phyloP scores from a whole-genome alignment of 176 grass and related monocot species.

The Avena eriantha region DNA sequence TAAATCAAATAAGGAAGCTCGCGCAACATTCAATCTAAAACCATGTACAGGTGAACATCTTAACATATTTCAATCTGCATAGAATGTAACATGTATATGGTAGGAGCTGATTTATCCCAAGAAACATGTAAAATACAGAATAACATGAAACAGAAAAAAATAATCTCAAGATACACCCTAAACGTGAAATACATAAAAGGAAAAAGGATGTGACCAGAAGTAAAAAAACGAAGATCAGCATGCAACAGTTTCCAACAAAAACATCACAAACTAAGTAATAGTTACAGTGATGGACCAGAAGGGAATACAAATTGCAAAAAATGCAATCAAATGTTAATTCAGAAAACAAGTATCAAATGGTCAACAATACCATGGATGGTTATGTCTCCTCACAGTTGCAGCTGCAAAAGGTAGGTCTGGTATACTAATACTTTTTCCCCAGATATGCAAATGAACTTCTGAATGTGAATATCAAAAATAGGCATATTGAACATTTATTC shows the following conservation, averaged over 20 bases:
- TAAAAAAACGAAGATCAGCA: slow-evolving; percentile 29
- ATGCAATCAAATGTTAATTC: not conserved
- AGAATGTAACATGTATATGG: slow-evolving; percentile 12
- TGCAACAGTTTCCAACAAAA: slow-evolving; percentile 23
- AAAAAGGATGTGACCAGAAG: not conserved
- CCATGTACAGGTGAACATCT: slow-evolving; percentile 34
- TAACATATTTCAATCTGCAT: slow-evolving; percentile 8
- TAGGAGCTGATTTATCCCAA: not conserved
- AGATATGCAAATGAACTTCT: slow-evolving; percentile 37
- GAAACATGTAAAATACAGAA: slow-evolving; percentile 27
- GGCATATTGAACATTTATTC: slow-evolving; percentile 31
- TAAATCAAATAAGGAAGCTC: slow-evolving; percentile 51
- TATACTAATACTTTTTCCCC: slow-evolving; percentile 9
- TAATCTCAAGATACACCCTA: not conserved
- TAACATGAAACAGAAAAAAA: slow-evolving; percentile 12
- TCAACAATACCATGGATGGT: slow-evolving; percentile 1
- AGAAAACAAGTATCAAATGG: slow-evolving; percentile 27
- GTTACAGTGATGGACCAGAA: not conserved
- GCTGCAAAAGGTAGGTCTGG: slow-evolving; percentile 15
- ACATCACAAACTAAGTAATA: not conserved
- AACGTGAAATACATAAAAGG: slow-evolving; percentile 14
- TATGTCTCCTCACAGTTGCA: slow-evolving; percentile 11
- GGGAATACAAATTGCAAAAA: slow-evolving; percentile 33
- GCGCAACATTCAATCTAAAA: slow-evolving; percentile 6
- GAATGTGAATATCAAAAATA: slow-evolving; percentile 14